These are phyloP conservation scores for Amanita polypyramis DNA, from an alignment of 768 basidiomycete species.

Conservation along the genomic window DNA sequence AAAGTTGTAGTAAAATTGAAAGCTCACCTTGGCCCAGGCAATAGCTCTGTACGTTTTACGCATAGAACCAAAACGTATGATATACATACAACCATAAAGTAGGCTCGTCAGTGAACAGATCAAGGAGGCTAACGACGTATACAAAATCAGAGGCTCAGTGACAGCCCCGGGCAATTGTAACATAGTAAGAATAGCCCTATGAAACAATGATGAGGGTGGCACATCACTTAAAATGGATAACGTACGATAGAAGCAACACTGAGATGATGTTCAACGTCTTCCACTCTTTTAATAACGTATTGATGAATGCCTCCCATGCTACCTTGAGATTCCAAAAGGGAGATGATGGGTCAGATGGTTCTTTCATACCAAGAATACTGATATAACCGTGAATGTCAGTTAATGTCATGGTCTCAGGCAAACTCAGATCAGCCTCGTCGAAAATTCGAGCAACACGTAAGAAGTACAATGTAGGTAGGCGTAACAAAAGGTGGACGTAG, in stretches of 20 bases:
- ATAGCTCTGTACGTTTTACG: slow-evolving; percentile 52
- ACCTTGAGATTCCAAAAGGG: slow-evolving; percentile 15
- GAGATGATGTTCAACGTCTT: slow-evolving; percentile 26
- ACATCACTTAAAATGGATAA: background rate
- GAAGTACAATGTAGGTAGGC: slow-evolving; percentile 57
- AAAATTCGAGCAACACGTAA: slow-evolving; percentile 54
- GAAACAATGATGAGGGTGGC: background rate
- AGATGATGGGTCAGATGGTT: slow-evolving; percentile 5
- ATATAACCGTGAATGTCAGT: background rate
- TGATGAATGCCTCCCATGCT: slow-evolving; percentile 21
- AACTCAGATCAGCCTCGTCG: slow-evolving; percentile 52
- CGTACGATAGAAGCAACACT: slow-evolving; percentile 21
- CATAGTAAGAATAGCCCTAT: slow-evolving; percentile 24
- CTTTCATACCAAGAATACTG: background rate
- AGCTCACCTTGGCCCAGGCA: slow-evolving; percentile 47
- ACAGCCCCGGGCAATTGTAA: slow-evolving; percentile 29
- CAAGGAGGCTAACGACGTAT: slow-evolving; percentile 45
- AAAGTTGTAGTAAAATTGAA: background rate
- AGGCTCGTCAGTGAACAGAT: slow-evolving; percentile 53
- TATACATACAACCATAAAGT: slow-evolving; percentile 54
- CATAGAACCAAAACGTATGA: slow-evolving; percentile 56
- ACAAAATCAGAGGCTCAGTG: slow-evolving; percentile 43
- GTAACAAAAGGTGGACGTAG: slow-evolving; percentile 32
- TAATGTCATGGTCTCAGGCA: slow-evolving; percentile 38
- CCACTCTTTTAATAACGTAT: slow-evolving; percentile 23